phyloP scores from a whole-genome alignment of 192 early-diverging fungal species.

The Nowakowskiella sp. region DNA sequence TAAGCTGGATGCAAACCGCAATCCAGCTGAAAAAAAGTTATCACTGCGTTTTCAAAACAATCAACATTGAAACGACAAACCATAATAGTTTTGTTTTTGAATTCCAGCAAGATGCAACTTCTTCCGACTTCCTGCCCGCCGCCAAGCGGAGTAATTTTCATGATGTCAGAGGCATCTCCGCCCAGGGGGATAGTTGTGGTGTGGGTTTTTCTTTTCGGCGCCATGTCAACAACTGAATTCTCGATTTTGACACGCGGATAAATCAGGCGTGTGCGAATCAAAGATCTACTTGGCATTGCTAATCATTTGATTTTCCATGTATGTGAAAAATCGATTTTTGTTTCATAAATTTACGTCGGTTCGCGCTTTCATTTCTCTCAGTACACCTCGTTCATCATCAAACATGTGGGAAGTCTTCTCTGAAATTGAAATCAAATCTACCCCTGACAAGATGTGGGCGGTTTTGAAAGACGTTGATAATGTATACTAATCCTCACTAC shows the following conservation, averaged over 20 bases:
- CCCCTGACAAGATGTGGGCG: neutral
- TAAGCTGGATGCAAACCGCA: constrained; percentile 93
- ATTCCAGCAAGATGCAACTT: constrained; percentile 85
- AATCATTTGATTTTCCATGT: too few species aligned
- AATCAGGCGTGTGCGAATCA: too few species aligned
- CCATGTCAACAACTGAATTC: too few species aligned
- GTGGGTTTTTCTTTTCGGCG: neutral
- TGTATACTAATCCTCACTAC: too few species aligned
- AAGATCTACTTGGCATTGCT: too few species aligned
- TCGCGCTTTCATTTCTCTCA: too few species aligned
- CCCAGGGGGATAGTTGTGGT: neutral
- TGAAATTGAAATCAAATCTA: neutral
- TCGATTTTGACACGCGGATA: too few species aligned
- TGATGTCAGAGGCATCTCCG: constrained; percentile 60
- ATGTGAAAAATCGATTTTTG: too few species aligned
- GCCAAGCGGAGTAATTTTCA: constrained; percentile 87
- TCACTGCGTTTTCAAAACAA: neutral
- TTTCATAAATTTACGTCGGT: too few species aligned
- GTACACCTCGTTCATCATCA: too few species aligned
- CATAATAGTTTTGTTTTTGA: constrained; percentile 94
- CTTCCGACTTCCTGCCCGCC: constrained; percentile 97
- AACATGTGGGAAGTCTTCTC: neutral
- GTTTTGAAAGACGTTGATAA: neutral
- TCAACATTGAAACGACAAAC: constrained; percentile 16
- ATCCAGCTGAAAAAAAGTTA: constrained; percentile 75